Base-by-base conservation (phyloP, 306 rosid species). In the Gastrolobium villosum region DNA sequence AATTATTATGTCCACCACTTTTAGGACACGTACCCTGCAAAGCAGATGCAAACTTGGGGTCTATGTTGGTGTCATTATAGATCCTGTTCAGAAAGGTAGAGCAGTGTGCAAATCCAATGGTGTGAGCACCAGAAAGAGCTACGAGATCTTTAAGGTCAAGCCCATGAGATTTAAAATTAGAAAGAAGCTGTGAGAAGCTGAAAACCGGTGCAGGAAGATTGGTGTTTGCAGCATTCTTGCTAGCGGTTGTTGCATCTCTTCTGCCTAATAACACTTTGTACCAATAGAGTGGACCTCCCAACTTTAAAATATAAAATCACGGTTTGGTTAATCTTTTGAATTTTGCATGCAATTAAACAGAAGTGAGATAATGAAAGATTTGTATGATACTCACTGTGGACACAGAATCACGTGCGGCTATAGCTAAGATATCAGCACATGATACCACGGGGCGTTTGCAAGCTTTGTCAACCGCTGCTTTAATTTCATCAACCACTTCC, bases 391-490 rank as follows among this genome's bases (percentile, higher is more conserved):
- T 80, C 13, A 86, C 87, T 1, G 78, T 69, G 14, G 70, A 55
- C 0, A 86, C 84, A 52, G 90, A 81, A 48, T 86, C 90, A 77
- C 90, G 87, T 73, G 90, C 86, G 2, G 86, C 84, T 7, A 86
- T 14, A 2, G 90, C 87, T 57, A 86, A 77, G 45, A 83, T 83
- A 54, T 86, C 90, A 0, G 87, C 90, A 77, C 90, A 86, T 28
- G 90, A 86, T 1, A 86, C 81, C 3, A 81, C 72, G 4, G 80
- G 49, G 10, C 66, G 31, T 43, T 64, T 75, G 52, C 88, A 85
- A 28, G 74, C 83, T 37, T 60, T 53, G 59, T 85, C 86, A 70
- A 81, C 81, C 0, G 74, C 80, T 41, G 60, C 77, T 70, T 85
- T 85, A 6, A 85, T 78, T 30, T 73, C 1, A 77, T 81, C 81